These are phyloP conservation scores for Cajanus cajan DNA, from an alignment of 306 rosid species.

Conservation along the genomic window DNA sequence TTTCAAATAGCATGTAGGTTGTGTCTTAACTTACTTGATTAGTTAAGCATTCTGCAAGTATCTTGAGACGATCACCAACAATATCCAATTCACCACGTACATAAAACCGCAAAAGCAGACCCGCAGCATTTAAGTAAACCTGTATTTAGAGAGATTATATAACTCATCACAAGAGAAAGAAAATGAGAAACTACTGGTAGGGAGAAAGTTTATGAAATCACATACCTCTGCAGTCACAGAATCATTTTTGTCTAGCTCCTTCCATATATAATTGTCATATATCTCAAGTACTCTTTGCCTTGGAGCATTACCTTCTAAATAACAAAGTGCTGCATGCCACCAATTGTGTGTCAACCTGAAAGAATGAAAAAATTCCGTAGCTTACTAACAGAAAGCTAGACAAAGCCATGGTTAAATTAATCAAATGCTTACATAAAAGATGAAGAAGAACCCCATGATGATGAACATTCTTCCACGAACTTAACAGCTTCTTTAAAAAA, in stretches of 20 bases:
- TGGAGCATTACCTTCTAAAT: slow-evolving; percentile 78
- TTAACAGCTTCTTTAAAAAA: slow-evolving; percentile 76
- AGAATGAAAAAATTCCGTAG: slow-evolving; percentile 1
- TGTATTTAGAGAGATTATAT: slow-evolving; percentile 38
- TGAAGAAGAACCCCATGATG: slow-evolving; percentile 61
- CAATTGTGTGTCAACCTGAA: slow-evolving; percentile 96
- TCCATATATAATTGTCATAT: slow-evolving; percentile 81
- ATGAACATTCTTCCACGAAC: slow-evolving; percentile 82
- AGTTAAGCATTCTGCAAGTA: slow-evolving; percentile 48
- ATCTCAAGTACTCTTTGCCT: slow-evolving; percentile 52
- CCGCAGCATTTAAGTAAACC: slow-evolving; percentile 86
- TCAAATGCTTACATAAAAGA: slow-evolving; percentile 65
- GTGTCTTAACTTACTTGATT: slow-evolving; percentile 58
- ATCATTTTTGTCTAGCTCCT: slow-evolving; percentile 73
- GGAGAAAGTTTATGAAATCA: slow-evolving; percentile 11
- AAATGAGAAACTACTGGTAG: background rate
- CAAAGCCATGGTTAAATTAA: background rate
- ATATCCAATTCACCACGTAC: slow-evolving; percentile 56
- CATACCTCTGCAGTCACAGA: slow-evolving; percentile 52
- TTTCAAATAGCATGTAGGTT: background rate
- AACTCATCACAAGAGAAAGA: background rate
- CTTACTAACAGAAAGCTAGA: slow-evolving; percentile 17
- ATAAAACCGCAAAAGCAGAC: slow-evolving; percentile 63
- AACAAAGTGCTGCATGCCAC: slow-evolving; percentile 98
- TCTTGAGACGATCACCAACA: slow-evolving; percentile 55